Base-by-base conservation (phyloP, 371 early-diverging fungal species). In the Mortierella sp. region DNA sequence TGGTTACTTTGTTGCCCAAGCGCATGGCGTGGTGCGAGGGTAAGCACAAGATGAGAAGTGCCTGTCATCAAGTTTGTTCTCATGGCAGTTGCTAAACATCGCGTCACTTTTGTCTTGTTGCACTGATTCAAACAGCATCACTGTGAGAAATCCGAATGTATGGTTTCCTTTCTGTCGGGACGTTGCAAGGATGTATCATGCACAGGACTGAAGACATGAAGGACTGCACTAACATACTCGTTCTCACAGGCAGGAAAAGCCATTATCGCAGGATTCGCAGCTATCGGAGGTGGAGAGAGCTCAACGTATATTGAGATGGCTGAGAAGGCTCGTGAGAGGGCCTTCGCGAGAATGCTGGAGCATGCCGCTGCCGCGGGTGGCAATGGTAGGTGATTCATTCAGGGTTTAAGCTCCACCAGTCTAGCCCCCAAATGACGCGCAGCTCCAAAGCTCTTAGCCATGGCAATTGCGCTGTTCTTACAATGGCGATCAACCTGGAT, bases 11-110 rank as follows among this genome's bases (percentile, higher is more conserved):
- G 52, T 68, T 41, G 69, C 69, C 12, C 69, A 74, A 49, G 53
- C 65, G 9, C 76, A 74, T 41, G 76, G 76, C 21, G 76, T 74
- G 14, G 76, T 74, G 39, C 69, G 76, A 45, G 76, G 73, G 73
- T 72, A 67, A 51, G 21, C 12, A 9, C 42, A 47, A 7, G 16
- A 13, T 31, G 31, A 26, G 28, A 19, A 30, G 14, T 41, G 28
- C 48, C 49, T 27, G 18, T 42, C 51, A 14, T 26, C 21, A 19
- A 8, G 4, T 30, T 7, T 2, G 18, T 9, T 28, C 26, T 18
- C 26, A 43, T 43, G 31, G 28, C 51, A 18, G 28, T 34, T 45
- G 28, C 23, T 53, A 46, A 58, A 13, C 51, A 26, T 50, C 43
- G 19, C 50, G 7, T 24, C 16, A 57, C n/a, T 21, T 34, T 24